Evolutionary conservation across 73 alveolate genomes (phyloP).

Genomic region (Tetrahymena borealis): DNA sequence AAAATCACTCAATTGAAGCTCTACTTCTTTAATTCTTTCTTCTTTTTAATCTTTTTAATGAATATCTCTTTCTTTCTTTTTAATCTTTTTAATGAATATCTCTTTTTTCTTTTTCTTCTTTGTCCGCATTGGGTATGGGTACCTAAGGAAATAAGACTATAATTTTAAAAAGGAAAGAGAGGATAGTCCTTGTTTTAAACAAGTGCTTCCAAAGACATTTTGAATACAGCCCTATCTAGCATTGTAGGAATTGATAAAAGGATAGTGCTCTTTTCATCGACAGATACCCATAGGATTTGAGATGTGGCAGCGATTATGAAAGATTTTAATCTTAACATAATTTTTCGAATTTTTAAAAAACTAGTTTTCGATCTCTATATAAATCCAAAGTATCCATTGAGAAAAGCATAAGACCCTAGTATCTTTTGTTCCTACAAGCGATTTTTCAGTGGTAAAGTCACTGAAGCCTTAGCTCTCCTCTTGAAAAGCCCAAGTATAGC

Average conservation of each 20-base stretch:
- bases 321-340: not conserved
- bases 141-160: not conserved
- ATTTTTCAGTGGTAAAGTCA: not conserved
- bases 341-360: not conserved
- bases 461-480: constrained; percentile 6
- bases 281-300: not conserved
- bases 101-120: not conserved
- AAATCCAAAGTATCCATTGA: not conserved
- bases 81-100: not conserved
- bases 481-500: not conserved
- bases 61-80: not conserved
- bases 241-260: not conserved
- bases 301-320: not conserved
- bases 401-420: not conserved
- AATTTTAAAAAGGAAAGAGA: not conserved
- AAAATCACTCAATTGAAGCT: not conserved
- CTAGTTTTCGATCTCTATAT: not conserved
- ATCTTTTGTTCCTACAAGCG: not conserved
- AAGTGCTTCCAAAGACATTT: not conserved
- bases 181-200: not conserved
- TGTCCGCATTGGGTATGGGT: not conserved
- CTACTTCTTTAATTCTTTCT: not conserved
- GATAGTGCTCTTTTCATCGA: not conserved
- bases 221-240: constrained; percentile 3
- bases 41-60: not conserved